A percentile compares a stretch with the other conserved stretches of the same genome.
Evolutionary conservation across 2,329 filamentous ascomycete species (phyloP).

Genomic region (Xylariaceae sp.): DNA sequence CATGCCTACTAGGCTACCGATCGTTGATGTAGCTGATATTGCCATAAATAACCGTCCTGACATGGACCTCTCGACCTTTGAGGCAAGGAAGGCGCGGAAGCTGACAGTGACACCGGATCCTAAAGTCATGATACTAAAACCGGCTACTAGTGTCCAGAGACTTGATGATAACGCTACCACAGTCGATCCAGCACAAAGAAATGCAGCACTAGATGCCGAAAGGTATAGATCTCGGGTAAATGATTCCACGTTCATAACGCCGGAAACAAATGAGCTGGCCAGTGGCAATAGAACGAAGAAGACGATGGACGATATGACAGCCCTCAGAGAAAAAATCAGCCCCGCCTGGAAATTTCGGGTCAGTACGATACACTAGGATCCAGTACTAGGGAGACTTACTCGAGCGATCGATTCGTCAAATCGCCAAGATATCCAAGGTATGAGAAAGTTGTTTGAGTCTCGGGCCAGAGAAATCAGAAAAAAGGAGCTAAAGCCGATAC

Average conservation of each 20-base stretch:
- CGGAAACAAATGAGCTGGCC: constrained; percentile 7
- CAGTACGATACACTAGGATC: neutral
- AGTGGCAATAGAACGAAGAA: constrained; percentile 17
- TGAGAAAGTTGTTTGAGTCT: constrained; percentile 22
- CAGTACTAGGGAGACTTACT: neutral
- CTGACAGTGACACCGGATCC: constrained; percentile 19
- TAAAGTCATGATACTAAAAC: constrained; percentile 16
- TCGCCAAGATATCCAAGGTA: constrained; percentile 25
- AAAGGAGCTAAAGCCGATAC: constrained; percentile 13
- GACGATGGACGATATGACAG: constrained; percentile 15
- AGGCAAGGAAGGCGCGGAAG: constrained; percentile 21
- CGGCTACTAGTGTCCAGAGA: neutral
- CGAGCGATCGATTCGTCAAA: constrained; percentile 21
- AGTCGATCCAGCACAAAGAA: constrained; percentile 12
- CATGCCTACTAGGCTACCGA: constrained; percentile 18
- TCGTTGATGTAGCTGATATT: constrained; percentile 17
- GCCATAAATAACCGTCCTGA: constrained; percentile 17
- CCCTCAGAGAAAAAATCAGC: constrained; percentile 17
- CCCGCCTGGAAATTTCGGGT: constrained; percentile 4
- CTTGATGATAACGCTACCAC: constrained; percentile 6
- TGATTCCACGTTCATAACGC: neutral
- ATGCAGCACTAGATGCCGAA: constrained; percentile 2
- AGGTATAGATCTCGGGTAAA: constrained; percentile 9
- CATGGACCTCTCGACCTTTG: constrained; percentile 5
- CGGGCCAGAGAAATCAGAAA: constrained; percentile 20